Evolutionary conservation across 352 stramenopile species (phyloP).

Genomic region (Globisporangium polare): DNA sequence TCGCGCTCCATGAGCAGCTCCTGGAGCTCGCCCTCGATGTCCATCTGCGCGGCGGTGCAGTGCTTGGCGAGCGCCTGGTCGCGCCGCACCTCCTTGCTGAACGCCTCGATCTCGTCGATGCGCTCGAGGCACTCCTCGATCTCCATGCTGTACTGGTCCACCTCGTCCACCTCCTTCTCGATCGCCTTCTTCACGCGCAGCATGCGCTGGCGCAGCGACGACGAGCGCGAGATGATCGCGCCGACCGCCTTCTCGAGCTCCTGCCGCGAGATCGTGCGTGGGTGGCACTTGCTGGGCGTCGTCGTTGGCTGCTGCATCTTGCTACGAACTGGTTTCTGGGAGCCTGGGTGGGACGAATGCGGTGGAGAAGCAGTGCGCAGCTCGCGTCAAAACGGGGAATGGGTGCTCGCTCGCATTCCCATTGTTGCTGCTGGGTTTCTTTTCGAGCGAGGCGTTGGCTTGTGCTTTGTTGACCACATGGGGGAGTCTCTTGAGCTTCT

Average conservation of each 20-base stretch:
- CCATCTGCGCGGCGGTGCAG: slow-evolving; percentile 9
- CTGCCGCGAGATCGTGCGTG: slow-evolving; percentile 17
- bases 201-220: slow-evolving; percentile 19
- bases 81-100: slow-evolving; percentile 14
- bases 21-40: slow-evolving; percentile 19
- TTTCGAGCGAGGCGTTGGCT: neutral
- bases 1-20: slow-evolving; percentile 18
- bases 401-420: neutral
- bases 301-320: slow-evolving; percentile 6
- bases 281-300: slow-evolving; percentile 1
- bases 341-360: neutral
- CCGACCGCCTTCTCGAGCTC: slow-evolving; percentile 19
- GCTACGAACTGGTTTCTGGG: neutral
- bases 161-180: slow-evolving; percentile 19
- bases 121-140: slow-evolving; percentile 20
- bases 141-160: slow-evolving; percentile 18
- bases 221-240: slow-evolving; percentile 20
- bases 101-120: slow-evolving; percentile 19
- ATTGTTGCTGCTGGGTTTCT: neutral
- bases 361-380: neutral
- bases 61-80: slow-evolving; percentile 16
- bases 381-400: slow-evolving; percentile 6
- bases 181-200: slow-evolving; percentile 20
- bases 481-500: neutral
- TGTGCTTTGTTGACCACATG: slow-evolving; percentile 7